These are phyloP conservation scores for Otatea glauca DNA, from an alignment of 176 grass and related monocot species.

Conservation along the genomic window DNA sequence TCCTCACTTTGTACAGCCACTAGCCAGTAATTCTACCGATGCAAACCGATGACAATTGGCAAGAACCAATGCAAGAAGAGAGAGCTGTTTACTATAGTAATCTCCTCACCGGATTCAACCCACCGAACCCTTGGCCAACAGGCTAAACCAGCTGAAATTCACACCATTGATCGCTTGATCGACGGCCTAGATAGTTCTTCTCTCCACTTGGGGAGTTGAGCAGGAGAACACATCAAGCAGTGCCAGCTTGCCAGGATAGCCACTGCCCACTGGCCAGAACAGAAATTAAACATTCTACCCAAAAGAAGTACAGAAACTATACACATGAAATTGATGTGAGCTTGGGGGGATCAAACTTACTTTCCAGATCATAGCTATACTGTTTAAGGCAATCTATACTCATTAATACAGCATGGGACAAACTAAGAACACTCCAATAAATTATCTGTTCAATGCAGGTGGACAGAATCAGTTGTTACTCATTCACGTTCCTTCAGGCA, in stretches of 20 bases:
- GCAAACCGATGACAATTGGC: not conserved
- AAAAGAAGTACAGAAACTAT: not conserved
- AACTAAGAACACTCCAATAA: not conserved
- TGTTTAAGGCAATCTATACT: not conserved
- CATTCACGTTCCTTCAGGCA: not conserved
- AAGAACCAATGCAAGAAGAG: not conserved
- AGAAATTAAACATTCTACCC: not conserved
- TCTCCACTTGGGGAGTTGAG: not conserved
- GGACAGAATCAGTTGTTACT: not conserved
- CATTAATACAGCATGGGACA: not conserved
- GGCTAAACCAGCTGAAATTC: not conserved
- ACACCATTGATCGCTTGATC: not conserved
- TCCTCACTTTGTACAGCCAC: not conserved
- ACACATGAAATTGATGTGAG: too few species aligned
- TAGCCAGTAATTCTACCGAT: not conserved
- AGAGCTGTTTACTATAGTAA: not conserved
- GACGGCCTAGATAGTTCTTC: not conserved
- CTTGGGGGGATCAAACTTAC: not conserved
- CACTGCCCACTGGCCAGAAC: not conserved
- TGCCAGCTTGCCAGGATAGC: not conserved
- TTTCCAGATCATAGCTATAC: conserved; percentile 1
- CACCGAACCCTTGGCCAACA: not conserved
- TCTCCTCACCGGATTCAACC: not conserved
- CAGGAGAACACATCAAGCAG: not conserved
- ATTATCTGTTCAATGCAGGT: not conserved